Base-by-base conservation (phyloP, 257 asterid genomes). In the Echium plantagineum region DNA sequence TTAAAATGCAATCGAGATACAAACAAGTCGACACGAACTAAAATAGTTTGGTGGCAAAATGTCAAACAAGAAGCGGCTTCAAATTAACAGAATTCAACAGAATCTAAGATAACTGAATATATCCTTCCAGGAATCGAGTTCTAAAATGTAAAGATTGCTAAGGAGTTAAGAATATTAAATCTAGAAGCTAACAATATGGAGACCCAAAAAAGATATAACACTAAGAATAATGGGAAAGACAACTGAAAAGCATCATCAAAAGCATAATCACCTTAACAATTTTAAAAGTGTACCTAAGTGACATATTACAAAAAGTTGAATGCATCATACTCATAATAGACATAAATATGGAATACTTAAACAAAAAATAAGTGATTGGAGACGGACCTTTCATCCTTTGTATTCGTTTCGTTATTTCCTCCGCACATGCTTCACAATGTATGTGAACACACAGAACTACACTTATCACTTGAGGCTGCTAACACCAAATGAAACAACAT, bases 391-490 rank as follows among this genome's bases (percentile, higher is more conserved):
- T 77, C 93, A 91, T 84, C 78, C 67, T 86, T 51, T 32, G 79
- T 57, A 93, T 93, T 13, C 94, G 73, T 72, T 76, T 89, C 47
- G 76, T 93, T 76, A 93, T 90, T 78, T 83, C 94, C 73, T 82
- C 91, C 62, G 96, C 94, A 78, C 98, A 93, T 47, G 97, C 97
- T 59, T 93, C 98, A 61, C 98, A 93, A 70, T 93, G 98, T 96
- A 93, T 93, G 89, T 80, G 80, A 57, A 89, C 95, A 63, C 81
- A 80, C 85, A 93, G 60, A 68, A 84, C 78, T 56, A 74, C 96
- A 3, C 80, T 83, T 42, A 89, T 66, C 74, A 73, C 87, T 31
- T 62, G 80, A 20, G 63, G 83, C 88, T 78, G 86, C 61, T 58
- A 13, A 53, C 15, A 42, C 12, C 49, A 42, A 10, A 42, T 35